Evolutionary conservation across 176 grass and related monocot species (phyloP), one percentile per base, ranked within the genome.

Genomic region (Eragrostis curvula): DNA sequence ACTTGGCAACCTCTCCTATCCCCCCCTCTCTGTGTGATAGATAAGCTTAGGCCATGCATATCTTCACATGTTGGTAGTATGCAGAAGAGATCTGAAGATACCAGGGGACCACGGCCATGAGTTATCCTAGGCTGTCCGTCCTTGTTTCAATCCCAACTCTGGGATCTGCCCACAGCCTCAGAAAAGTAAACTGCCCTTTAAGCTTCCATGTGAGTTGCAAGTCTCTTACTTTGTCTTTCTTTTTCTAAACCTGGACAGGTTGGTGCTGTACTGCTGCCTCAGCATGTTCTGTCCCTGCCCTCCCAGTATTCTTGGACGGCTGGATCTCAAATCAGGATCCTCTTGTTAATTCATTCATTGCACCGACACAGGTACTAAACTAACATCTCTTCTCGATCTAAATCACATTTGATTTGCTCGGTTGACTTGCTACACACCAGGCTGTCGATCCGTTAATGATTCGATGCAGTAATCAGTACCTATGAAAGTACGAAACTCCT

Each of bases 1-100:
- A 66, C 56, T 64, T 75, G 63, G 77, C 81, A 80, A 58, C 47
- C 56, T 43, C 81, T 60, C 56, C 27, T 65, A 14, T 28, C 58
- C 40, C 77, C 48, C 75, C 23, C 75, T 52, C 70, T 60, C 66
- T 75, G 51, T 72, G 25, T 44, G 49, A 78, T 68, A 86, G 83
- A 90, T 73, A 86, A 85, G 79, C 79, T 44, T 44, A 83, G 88
- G 67, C 73, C 88, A 74, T 65, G 43, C 88, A 86, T 90, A 90
- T 82, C 78, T 60, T 86, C 88, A 78, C 73, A 86, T 86, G 83
- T 70, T 90, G 49, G 73, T 75, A 85, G 79, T 90, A 82, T 73
- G 78, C 44, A 73, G 87, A 46, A 53, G 65, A 90, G 84, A 90
- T 90, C 79, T 86, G 74, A 59, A 86, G 73, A 90, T 90, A 79